Evolutionary conservation across 2,329 filamentous ascomycete genomes (phyloP).

Genomic region (Byssoonygena ceratinophila): DNA sequence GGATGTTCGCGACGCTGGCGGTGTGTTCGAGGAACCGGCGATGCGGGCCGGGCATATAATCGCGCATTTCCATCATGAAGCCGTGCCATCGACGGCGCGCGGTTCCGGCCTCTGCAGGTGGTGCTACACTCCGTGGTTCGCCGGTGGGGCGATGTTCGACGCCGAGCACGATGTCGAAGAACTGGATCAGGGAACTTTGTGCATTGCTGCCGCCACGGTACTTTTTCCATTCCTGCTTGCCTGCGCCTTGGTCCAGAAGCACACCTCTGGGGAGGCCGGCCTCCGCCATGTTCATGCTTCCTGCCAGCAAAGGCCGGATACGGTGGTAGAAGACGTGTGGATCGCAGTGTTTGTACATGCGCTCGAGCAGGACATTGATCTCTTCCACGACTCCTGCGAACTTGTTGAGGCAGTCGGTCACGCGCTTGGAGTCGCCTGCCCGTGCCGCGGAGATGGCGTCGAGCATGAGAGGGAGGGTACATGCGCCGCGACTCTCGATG

Average conservation of each 20-base stretch:
- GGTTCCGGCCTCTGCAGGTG: neutral
- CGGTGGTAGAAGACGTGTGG: constrained; percentile 91
- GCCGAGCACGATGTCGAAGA: constrained; percentile 86
- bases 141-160: constrained; percentile 86
- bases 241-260: constrained; percentile 71
- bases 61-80: constrained; percentile 93
- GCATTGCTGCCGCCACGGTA: constrained; percentile 93
- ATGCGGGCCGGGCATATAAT: constrained; percentile 92
- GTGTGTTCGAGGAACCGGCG: constrained; percentile 80
- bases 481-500: constrained; percentile 83
- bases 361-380: constrained; percentile 62
- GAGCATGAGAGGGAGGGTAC: constrained; percentile 80
- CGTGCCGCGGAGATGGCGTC: constrained; percentile 73
- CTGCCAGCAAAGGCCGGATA: constrained; percentile 89
- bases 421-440: constrained; percentile 55
- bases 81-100: constrained; percentile 56
- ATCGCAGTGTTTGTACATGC: constrained; percentile 94
- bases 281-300: constrained; percentile 95
- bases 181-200: constrained; percentile 92
- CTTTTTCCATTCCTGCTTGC: constrained; percentile 60
- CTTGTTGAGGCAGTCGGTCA: constrained; percentile 63
- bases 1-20: constrained; percentile 70
- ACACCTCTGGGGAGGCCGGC: constrained; percentile 82
- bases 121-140: constrained; percentile 37
- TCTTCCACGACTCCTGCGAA: constrained; percentile 87